Base-by-base conservation (phyloP, 2,329 filamentous ascomycete species). In the Mycosphaerelloides madeirae region DNA sequence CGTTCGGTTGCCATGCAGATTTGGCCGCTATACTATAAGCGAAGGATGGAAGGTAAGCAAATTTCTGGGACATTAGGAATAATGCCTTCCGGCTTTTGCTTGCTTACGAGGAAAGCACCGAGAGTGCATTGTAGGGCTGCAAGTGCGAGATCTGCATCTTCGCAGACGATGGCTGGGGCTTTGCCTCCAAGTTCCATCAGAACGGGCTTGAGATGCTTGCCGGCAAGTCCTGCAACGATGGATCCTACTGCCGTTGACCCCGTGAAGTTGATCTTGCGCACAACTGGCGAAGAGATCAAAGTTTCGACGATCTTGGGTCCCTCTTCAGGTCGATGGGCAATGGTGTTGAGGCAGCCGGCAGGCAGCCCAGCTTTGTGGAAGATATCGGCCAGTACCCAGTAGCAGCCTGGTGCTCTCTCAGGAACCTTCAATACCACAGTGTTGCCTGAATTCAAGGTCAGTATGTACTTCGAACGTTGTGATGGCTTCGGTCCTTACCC, bases 1-100 rank as follows among this genome's bases (percentile, higher is more conserved):
- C 81, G 78, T 68, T 93, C 87, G 0, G 87, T 91, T 12, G 78
- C 77, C 87, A 93, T 93, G 73, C 87, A 93, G 33, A 91, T 79
- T 68, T 94, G 87, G 0, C 87, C 87, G 4, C 52, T 46, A 62
- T 90, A 78, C n/a, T n/a, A n/a, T n/a, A n/a, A n/a, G n/a, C n/a
- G n/a, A n/a, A n/a, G n/a, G n/a, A n/a, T n/a, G n/a, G n/a, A n/a
- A n/a, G n/a, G n/a, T n/a, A n/a, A n/a, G n/a, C n/a, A n/a, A n/a
- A n/a, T n/a, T n/a, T n/a, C n/a, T n/a, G n/a, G n/a, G n/a, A n/a
- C n/a, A n/a, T n/a, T n/a, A n/a, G n/a, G n/a, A n/a, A n/a, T n/a
- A n/a, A n/a, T n/a, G n/a, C n/a, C n/a, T n/a, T n/a, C n/a, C n/a
- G n/a, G n/a, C n/a, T n/a, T n/a, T n/a, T n/a, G n/a, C n/a, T n/a